These are phyloP conservation scores for Udeniomyces megalosporus DNA, from an alignment of 768 basidiomycete genomes.

Conservation along the genomic window DNA sequence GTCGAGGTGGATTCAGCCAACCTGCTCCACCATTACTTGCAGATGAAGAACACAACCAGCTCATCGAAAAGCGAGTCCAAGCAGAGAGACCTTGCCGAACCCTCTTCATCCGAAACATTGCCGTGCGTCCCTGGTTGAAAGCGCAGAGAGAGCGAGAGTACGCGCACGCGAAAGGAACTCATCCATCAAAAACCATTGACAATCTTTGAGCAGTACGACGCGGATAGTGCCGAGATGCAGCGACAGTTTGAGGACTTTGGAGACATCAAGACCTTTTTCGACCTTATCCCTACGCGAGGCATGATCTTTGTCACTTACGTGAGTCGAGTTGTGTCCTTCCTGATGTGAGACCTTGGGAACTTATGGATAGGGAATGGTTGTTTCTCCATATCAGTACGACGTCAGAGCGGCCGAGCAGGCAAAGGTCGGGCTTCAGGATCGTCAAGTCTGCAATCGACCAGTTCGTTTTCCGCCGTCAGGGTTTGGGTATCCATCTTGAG, in stretches of 20 bases:
- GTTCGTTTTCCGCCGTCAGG: conserved; percentile 38
- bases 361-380: neutral
- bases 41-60: conserved; percentile 46
- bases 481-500: neutral
- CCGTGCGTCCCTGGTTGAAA: conserved; percentile 54
- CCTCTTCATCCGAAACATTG: conserved; percentile 92
- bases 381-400: conserved; percentile 48
- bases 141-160: no score
- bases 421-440: conserved; percentile 75
- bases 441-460: conserved; percentile 69
- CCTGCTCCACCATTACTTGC: neutral
- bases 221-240: conserved; percentile 48
- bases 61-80: conserved; percentile 85
- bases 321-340: conserved; percentile 33
- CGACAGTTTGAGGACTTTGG: conserved; percentile 80
- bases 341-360: neutral
- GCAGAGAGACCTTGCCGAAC: conserved; percentile 90
- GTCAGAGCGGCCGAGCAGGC: conserved; percentile 83
- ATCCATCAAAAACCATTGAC: neutral
- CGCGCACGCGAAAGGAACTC: neutral
- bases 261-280: conserved; percentile 93
- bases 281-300: conserved; percentile 82
- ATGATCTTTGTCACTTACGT: conserved; percentile 99
- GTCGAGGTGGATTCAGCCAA: neutral
- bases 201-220: conserved; percentile 26